phyloP scores from a whole-genome alignment of 495 filamentous ascomycete species.

The Aspergillus ellipticus region DNA sequence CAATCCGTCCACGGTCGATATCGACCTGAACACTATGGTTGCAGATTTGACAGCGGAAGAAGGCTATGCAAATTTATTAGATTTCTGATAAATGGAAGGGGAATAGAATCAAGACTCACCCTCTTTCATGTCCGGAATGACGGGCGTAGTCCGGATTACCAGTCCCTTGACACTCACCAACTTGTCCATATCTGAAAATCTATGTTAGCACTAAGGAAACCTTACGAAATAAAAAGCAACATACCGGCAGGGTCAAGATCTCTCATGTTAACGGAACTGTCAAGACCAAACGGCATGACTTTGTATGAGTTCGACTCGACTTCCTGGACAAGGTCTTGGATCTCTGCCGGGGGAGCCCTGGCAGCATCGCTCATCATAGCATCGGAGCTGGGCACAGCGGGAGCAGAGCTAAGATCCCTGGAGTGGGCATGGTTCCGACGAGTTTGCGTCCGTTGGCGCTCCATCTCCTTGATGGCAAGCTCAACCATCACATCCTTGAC shows the following conservation, averaged over 20 bases:
- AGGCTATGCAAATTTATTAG: conserved; percentile 44
- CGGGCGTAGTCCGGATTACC: conserved; percentile 90
- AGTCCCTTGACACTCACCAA: conserved; percentile 93
- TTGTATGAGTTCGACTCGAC: conserved; percentile 74
- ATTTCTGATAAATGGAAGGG: background rate
- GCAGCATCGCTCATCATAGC: conserved; percentile 47
- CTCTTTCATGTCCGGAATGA: conserved; percentile 98
- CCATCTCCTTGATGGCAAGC: conserved; percentile 77
- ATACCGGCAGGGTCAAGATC: conserved; percentile 84
- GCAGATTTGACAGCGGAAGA: conserved; percentile 92
- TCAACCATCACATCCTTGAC: conserved; percentile 94
- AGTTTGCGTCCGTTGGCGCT: conserved; percentile 57
- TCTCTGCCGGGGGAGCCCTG: conserved; percentile 34
- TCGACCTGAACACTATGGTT: conserved; percentile 85
- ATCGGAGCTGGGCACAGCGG: conserved; percentile 73
- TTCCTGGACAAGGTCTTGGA: conserved; percentile 59
- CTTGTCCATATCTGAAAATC: conserved; percentile 83
- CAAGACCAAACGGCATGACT: conserved; percentile 86
- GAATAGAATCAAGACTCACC: conserved; percentile 34
- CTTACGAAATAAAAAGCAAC: conserved; percentile 7
- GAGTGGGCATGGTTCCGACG: conserved; percentile 42
- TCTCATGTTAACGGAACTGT: conserved; percentile 83
- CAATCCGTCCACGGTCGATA: conserved; percentile 93
- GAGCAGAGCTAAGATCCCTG: conserved; percentile 63
- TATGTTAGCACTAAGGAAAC: conserved; percentile 16